Base-by-base conservation (phyloP, 805 yeast genomes). In the Teunomyces tritomae region DNA sequence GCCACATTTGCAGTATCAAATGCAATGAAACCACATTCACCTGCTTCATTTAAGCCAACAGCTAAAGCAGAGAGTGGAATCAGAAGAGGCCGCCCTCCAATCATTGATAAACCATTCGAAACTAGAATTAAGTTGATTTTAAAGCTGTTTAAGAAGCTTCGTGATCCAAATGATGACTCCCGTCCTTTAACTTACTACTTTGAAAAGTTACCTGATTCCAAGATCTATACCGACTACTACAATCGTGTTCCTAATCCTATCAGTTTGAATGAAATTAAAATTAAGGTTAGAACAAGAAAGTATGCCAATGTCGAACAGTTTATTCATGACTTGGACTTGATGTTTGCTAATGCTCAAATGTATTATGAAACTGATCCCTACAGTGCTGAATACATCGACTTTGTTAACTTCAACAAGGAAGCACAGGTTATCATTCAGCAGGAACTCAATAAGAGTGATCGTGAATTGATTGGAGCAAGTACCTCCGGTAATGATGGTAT, bases 41-140 rank as follows among this genome's bases (percentile, higher is more conserved):
- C 49, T 6, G 43, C 49, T 14, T 39, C 43, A 2, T 34, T 46
- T 28, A 42, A 48, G 13, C 34, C 28, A 8, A 44, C 54, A 4
- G 41, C 32, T 16, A 53, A 55, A 43, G 50, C 56, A 20, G 72
- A 67, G 40, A 62, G 67, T 20, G 84, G 89, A 56, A 78, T 81
- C 28, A 85, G 88, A 64, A 78, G 96, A 59, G 96, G 96, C 14
- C 78, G 96, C 57, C 96, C 97, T 4, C 96, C 96, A 2, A 85
- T 89, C 48, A 89, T 89, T 43, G 96, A 88, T 64, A 85, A 83
- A 61, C 96, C 96, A 5, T 91, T 86, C 65, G 97, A 94, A 67
- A 89, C 89, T 61, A 77, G 97, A 53, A 90, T 92, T 67, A 91
- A 92, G 65, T 83, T 89, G 55, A 84, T 94, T 33, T 70, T 94